Conservation (phyloP, 2,329 filamentous ascomycete species). For the Meredithiella fracta region DNA sequence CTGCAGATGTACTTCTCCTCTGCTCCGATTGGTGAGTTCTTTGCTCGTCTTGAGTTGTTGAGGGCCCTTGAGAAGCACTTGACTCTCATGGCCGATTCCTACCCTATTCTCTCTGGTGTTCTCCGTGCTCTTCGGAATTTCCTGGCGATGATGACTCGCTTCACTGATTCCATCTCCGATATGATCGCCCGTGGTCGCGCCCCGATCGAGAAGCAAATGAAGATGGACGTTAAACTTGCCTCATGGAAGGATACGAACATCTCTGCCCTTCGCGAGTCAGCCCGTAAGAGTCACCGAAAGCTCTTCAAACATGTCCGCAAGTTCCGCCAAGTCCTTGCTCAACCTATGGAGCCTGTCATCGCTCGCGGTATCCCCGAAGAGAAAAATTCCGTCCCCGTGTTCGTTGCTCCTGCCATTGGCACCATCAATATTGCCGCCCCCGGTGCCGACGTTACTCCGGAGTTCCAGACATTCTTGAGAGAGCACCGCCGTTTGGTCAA, state of each 20-base stretch:
- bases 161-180: slow-evolving; percentile 48
- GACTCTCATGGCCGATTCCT: slow-evolving; percentile 36
- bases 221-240: slow-evolving; percentile 77
- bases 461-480: slow-evolving; percentile 18
- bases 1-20: slow-evolving; percentile 64
- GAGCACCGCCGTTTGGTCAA: slow-evolving; percentile 53
- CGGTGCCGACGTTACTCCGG: slow-evolving; percentile 1
- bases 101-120: slow-evolving; percentile 41
- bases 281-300: slow-evolving; percentile 77
- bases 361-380: slow-evolving; percentile 43
- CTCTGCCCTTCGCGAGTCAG: slow-evolving; percentile 71
- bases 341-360: slow-evolving; percentile 53
- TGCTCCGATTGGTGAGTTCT: slow-evolving; percentile 69
- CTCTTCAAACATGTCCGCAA: slow-evolving; percentile 83
- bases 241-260: slow-evolving; percentile 99
- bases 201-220: slow-evolving; percentile 78
- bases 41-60: slow-evolving; percentile 54
- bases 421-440: slow-evolving; percentile 1
- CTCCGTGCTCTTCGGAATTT: slow-evolving; percentile 57
- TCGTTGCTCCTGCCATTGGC: slow-evolving; percentile 15
- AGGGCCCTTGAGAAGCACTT: slow-evolving; percentile 49
- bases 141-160: slow-evolving; percentile 56
- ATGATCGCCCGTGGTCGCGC: slow-evolving; percentile 50
- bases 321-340: slow-evolving; percentile 63
- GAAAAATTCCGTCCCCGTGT: slow-evolving; percentile 13